Conservation (phyloP, 2,329 filamentous ascomycete species). For the Thelonectria discophora region DNA sequence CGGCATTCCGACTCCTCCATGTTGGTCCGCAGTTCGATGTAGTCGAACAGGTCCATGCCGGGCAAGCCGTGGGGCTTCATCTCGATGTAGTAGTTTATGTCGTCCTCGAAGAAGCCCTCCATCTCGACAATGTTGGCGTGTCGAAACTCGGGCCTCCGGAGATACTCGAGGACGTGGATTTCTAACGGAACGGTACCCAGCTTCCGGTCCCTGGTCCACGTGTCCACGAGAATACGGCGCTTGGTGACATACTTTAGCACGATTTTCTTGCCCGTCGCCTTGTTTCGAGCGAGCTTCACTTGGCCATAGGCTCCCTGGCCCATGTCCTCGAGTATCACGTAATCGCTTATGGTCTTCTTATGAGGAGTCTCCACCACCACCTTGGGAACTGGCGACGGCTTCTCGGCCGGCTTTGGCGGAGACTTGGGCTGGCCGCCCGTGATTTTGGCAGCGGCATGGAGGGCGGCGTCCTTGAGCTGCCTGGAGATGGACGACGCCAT, state of each 20-base stretch:
- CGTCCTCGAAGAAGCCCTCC: slow-evolving; percentile 79
- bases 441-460: slow-evolving; percentile 63
- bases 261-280: slow-evolving; percentile 81
- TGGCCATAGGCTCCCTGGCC: slow-evolving; percentile 97
- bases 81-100: slow-evolving; percentile 97
- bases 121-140: slow-evolving; percentile 78
- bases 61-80: slow-evolving; percentile 95
- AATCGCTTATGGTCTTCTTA: slow-evolving; percentile 91
- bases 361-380: slow-evolving; percentile 49
- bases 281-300: slow-evolving; percentile 92
- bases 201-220: slow-evolving; percentile 93
- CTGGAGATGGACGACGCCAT: slow-evolving; percentile 61
- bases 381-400: slow-evolving; percentile 46
- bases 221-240: slow-evolving; percentile 94
- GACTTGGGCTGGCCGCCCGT: slow-evolving; percentile 53
- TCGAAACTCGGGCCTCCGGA: slow-evolving; percentile 75
- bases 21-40: slow-evolving; percentile 93
- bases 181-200: slow-evolving; percentile 95
- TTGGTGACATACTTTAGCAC: slow-evolving; percentile 99
- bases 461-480: slow-evolving; percentile 66
- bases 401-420: slow-evolving; percentile 45
- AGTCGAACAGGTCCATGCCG: slow-evolving; percentile 98
- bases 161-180: slow-evolving; percentile 95
- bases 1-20: slow-evolving; percentile 96
- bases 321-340: slow-evolving; percentile 96